Base-by-base conservation (phyloP, 495 filamentous ascomycete species). In the Annulohypoxylon maeteangense region DNA sequence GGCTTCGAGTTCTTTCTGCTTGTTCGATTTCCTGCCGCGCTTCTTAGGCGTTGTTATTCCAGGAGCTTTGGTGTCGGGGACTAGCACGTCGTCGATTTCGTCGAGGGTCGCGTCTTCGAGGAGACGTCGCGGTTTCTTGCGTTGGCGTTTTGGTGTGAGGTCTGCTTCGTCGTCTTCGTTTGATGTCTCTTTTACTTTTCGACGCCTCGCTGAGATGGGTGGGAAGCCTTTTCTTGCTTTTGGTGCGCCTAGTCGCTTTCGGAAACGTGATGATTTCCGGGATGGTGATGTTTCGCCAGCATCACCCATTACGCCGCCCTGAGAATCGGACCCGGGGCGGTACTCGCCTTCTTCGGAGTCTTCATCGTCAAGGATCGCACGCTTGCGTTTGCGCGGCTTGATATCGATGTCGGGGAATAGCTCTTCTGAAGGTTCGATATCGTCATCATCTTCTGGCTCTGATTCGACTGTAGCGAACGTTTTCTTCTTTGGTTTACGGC, bases 401-500 rank as follows among this genome's bases (percentile, higher is more conserved):
- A 64, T 34, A 38, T 63, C 63, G 11, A 68, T 73, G 14, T 66
- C 36, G 29, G 47, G 48, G 51, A 73, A 71, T 22, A 60, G 75
- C 16, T 75, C 70, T 29, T 77, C 72, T 10, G 68, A 48, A 36
- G 60, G 72, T 18, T 74, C 72, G 7, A 68, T 55, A n/a, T 70
- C 55, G 6, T 74, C 68, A 4, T 76, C 69, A 57, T 72, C 65
- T 56, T 77, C 75, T 27, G 58, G 66, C 18, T 74, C 72, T 16
- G 72, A 75, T 16, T 75, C 75, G 18, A 69, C 18, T 12, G 54
- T 63, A 14, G 70, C 69, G 22, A 73, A 74, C 29, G 70, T 75
- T 64, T 72, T 72, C 29, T 73, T 73, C 65, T 77, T 77, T 27
- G 75, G 75, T 32, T 77, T 77, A 31, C 67, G 72, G 3, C 75